Conservation (phyloP, 768 basidiomycete genomes). For the Termitomyces eurrhizus region DNA sequence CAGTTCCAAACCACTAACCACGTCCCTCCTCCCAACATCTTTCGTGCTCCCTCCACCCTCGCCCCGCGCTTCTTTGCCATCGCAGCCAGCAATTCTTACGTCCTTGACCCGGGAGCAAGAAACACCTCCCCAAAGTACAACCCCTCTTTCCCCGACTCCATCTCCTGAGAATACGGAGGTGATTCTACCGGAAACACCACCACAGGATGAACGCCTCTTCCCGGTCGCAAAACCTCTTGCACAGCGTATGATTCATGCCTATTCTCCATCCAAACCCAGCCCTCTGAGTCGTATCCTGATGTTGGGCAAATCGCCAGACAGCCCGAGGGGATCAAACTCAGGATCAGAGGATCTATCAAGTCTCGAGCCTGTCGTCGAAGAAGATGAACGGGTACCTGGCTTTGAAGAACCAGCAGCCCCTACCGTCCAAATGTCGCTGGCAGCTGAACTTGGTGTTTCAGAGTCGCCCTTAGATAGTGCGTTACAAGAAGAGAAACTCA, state of each 20-base stretch:
- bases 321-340: slow-evolving; percentile 18
- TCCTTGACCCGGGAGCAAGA: slow-evolving; percentile 15
- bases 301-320: slow-evolving; percentile 59
- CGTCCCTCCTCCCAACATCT: slow-evolving; percentile 58
- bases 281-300: slow-evolving; percentile 77
- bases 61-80: slow-evolving; percentile 61
- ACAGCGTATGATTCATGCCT: slow-evolving; percentile 71
- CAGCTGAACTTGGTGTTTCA: slow-evolving; percentile 41
- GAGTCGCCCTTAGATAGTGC: slow-evolving; percentile 49
- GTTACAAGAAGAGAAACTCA: slow-evolving; percentile 45
- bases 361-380: slow-evolving; percentile 30
- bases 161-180: slow-evolving; percentile 16
- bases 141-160: slow-evolving; percentile 11
- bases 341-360: slow-evolving; percentile 19
- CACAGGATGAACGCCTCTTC: slow-evolving; percentile 44
- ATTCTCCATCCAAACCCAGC: slow-evolving; percentile 77
- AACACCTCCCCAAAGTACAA: slow-evolving; percentile 11
- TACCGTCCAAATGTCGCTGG: slow-evolving; percentile 31
- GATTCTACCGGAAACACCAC: slow-evolving; percentile 27
- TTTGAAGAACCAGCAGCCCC: slow-evolving; percentile 17
- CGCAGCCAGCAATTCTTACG: slow-evolving; percentile 37
- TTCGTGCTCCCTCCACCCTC: slow-evolving; percentile 81
- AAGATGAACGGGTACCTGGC: slow-evolving; percentile 27
- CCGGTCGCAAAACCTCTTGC: slow-evolving; percentile 71
- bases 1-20: slow-evolving; percentile 35